Evolutionary conservation across 2,329 filamentous ascomycete species (phyloP).

Genomic region (Exophiala alcalophila): DNA sequence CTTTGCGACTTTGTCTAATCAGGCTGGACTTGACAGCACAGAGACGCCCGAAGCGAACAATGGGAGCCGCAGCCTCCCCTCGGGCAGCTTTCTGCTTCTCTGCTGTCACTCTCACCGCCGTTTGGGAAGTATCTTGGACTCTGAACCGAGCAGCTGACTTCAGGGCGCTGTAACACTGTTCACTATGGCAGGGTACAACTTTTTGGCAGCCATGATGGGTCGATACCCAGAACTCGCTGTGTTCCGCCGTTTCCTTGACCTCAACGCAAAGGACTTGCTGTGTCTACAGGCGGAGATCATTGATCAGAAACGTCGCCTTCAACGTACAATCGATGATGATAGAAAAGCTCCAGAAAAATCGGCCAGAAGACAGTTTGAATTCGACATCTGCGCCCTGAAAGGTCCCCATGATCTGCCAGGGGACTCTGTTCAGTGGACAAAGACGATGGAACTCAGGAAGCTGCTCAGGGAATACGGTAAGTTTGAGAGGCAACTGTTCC

Average conservation of each 20-base stretch:
- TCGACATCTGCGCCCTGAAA: constrained; percentile 7
- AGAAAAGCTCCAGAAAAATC: neutral
- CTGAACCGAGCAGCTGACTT: too few relatives aligned
- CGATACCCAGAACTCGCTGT: constrained; percentile 25
- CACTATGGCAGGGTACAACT: constrained; percentile 18
- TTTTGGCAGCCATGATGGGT: constrained; percentile 21
- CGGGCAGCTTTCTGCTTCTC: neutral
- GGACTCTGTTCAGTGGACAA: constrained; percentile 9
- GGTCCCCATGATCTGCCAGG: constrained; percentile 1
- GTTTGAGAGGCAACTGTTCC: neutral
- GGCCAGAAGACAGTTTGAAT: constrained; percentile 5
- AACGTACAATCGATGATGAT: constrained; percentile 6
- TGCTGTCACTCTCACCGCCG: too few relatives aligned
- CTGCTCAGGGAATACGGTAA: constrained; percentile 14
- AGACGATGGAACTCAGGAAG: constrained; percentile 4
- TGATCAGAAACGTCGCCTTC: constrained; percentile 25
- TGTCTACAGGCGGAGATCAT: constrained; percentile 35
- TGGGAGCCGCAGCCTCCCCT: too few relatives aligned
- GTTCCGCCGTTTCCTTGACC: constrained; percentile 31
- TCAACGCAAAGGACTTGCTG: constrained; percentile 33
- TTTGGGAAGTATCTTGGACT: too few relatives aligned
- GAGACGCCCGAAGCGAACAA: too few relatives aligned
- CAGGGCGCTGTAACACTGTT: neutral
- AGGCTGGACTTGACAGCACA: too few relatives aligned
- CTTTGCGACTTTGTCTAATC: too few relatives aligned